A percentile compares a stretch with the other conserved stretches of the same genome.
Conservation (phyloP, 1,139 yeast genomes). For the Scheffersomyces titani region DNA sequence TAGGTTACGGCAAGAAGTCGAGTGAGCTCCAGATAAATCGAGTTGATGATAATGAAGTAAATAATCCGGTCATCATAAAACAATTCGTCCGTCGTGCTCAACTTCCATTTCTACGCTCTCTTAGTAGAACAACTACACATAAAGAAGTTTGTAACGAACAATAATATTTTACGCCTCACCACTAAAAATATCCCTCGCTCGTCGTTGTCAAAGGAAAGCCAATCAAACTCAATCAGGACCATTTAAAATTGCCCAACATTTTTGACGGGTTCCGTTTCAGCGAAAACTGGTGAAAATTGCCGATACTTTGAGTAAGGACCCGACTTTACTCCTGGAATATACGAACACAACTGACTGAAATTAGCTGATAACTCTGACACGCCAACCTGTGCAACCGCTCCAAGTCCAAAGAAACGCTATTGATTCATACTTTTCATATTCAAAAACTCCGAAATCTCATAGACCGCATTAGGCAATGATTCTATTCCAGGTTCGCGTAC, state of each 20-base stretch:
- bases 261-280: background rate
- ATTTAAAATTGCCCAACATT: background rate
- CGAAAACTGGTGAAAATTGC: background rate
- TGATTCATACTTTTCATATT: no score
- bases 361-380: background rate
- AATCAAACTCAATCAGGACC: background rate
- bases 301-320: background rate
- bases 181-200: background rate
- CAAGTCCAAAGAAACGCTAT: no score
- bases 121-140: background rate
- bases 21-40: no score
- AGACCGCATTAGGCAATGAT: background rate
- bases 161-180: background rate
- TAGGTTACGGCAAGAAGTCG: no score
- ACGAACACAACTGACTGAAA: background rate
- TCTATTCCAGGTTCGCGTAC: background rate
- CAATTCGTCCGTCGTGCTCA: background rate
- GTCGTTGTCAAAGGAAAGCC: no score
- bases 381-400: no score
- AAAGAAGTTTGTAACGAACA: background rate
- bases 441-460: background rate
- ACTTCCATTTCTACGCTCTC: background rate
- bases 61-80: background rate
- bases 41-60: background rate
- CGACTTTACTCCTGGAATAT: background rate